A percentile compares a stretch with the other conserved stretches of the same genome.
These are phyloP conservation scores for Angomonas ambiguus DNA, from an alignment of 208 protist species.

Conservation along the genomic window DNA sequence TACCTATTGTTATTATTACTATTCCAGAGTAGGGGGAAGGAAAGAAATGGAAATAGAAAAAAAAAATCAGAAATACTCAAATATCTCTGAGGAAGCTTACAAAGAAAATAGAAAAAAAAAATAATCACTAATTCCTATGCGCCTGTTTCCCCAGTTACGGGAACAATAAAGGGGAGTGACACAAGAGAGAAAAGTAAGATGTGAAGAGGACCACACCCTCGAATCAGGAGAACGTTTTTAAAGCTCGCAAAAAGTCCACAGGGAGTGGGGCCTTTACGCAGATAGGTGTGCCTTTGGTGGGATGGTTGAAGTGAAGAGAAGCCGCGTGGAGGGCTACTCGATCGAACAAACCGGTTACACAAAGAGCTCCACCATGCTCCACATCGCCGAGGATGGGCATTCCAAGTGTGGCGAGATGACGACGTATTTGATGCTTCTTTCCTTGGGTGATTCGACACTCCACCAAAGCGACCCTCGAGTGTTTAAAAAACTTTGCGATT, in stretches of 20 bases:
- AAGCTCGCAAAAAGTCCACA: background rate
- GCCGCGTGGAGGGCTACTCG: constrained; percentile 71
- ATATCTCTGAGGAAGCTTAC: background rate
- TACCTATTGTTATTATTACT: too few relatives aligned
- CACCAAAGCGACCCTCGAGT: constrained; percentile 49
- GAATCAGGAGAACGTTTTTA: background rate
- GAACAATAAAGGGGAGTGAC: background rate
- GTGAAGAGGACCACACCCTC: background rate
- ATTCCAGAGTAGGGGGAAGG: too few relatives aligned
- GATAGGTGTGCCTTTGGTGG: constrained; percentile 21
- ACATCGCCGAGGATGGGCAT: constrained; percentile 76
- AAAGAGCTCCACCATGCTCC: constrained; percentile 73
- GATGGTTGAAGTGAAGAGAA: constrained; percentile 64
- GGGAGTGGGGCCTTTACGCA: background rate
- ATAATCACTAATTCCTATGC: too few relatives aligned
- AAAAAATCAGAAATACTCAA: constrained; percentile 7
- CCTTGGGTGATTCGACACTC: constrained; percentile 79
- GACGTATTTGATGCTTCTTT: constrained; percentile 85
- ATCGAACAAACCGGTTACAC: constrained; percentile 41
- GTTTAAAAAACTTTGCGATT: constrained; percentile 44
- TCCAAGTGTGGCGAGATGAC: constrained; percentile 64
- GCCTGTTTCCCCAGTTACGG: background rate
- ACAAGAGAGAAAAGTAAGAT: background rate
- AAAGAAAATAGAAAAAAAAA: background rate
- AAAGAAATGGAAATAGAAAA: background rate